Percentiles rank a stretch among this genome's conserved stretches.
Conservation (phyloP, 2,329 filamentous ascomycete species). For the Diaporthe sp. region DNA sequence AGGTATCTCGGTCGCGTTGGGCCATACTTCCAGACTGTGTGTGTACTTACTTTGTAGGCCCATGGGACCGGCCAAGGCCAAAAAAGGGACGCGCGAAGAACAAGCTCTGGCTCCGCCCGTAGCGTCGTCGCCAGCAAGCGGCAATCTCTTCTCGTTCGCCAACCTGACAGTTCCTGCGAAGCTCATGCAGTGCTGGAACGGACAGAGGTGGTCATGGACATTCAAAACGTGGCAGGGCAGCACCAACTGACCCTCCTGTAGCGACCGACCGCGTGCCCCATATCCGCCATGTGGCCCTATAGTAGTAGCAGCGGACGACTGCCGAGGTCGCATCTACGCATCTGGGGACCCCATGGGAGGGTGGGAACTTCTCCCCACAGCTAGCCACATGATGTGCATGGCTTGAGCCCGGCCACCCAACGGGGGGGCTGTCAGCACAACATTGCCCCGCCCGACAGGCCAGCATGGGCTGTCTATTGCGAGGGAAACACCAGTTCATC, state of each 20-base stretch:
- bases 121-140: neutral
- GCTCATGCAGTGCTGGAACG: too few relatives aligned
- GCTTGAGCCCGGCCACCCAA: neutral
- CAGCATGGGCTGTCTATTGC: neutral
- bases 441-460: conserved; percentile 13
- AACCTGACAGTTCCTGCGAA: too few relatives aligned
- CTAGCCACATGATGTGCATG: conserved; percentile 15
- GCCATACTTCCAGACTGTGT: neutral
- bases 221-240: neutral
- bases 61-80: neutral
- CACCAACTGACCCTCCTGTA: neutral
- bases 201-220: neutral
- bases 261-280: neutral
- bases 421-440: neutral
- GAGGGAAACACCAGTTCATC: conserved; percentile 15
- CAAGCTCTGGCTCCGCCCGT: neutral
- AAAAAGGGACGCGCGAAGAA: neutral
- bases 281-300: conserved; percentile 1
- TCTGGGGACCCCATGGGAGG: conserved; percentile 23
- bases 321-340: conserved; percentile 10
- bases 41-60: neutral
- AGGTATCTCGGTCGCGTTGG: neutral
- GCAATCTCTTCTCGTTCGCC: neutral
- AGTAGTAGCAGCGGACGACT: neutral
- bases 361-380: conserved; percentile 20